These are phyloP conservation scores for Wallemia ichthyophaga DNA, from an alignment of 1,284 basidiomycete genomes.

Conservation along the genomic window DNA sequence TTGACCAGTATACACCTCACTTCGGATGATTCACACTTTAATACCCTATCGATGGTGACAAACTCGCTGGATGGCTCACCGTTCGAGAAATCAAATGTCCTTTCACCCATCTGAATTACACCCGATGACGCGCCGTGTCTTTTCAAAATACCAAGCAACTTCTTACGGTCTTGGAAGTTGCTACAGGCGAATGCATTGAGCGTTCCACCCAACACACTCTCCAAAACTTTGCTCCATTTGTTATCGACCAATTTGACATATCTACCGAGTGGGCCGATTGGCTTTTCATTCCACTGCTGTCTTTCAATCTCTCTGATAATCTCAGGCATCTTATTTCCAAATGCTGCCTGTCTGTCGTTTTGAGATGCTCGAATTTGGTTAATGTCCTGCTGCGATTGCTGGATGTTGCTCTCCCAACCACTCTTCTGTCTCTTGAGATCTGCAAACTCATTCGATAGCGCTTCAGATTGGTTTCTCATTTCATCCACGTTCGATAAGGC, in stretches of 20 bases:
- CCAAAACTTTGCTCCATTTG: conserved; percentile 35
- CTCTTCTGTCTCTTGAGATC: neutral
- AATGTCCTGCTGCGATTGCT: conserved; percentile 2
- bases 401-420: conserved; percentile 3
- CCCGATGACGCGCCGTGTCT: conserved; percentile 23
- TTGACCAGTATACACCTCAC: conserved; percentile 61
- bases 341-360: conserved; percentile 24
- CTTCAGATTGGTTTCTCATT: conserved; percentile 1
- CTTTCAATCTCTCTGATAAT: conserved; percentile 28
- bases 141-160: conserved; percentile 32
- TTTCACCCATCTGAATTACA: neutral
- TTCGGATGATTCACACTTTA: conserved; percentile 45
- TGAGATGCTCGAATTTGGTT: conserved; percentile 8
- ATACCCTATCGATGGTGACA: conserved; percentile 50
- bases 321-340: conserved; percentile 12
- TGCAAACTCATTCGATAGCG: conserved; percentile 1
- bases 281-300: conserved; percentile 34
- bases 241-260: conserved; percentile 42
- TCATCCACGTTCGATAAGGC: conserved; percentile 4
- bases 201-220: conserved; percentile 28
- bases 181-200: conserved; percentile 53
- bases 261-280: conserved; percentile 60
- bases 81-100: conserved; percentile 9
- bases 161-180: conserved; percentile 30
- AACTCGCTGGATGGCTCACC: conserved; percentile 28